phyloP scores from a whole-genome alignment of 2,329 filamentous ascomycete species.

The Colletotrichum sp. region DNA sequence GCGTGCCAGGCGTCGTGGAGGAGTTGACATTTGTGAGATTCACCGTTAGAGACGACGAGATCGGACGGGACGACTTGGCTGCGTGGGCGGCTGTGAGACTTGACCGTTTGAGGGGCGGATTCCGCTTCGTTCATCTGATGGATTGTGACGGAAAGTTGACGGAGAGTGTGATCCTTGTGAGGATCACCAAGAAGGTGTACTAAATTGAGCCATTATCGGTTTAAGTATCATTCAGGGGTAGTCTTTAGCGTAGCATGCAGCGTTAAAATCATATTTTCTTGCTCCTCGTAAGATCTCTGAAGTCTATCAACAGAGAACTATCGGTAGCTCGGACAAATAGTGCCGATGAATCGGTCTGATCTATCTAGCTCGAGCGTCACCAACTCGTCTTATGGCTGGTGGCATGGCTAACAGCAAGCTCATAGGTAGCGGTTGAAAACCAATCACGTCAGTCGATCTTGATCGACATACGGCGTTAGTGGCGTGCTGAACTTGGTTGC shows the following conservation, averaged over 20 bases:
- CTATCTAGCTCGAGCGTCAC: neutral
- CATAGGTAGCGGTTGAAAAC: neutral
- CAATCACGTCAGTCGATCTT: neutral
- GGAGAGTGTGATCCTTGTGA: slow-evolving; percentile 74
- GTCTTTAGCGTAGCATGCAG: neutral
- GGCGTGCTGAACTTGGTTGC: neutral
- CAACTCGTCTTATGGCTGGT: neutral
- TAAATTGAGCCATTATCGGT: neutral
- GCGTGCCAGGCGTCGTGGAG: slow-evolving; percentile 63
- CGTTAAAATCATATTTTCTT: neutral
- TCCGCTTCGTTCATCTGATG: slow-evolving; percentile 77
- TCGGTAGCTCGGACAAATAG: neutral
- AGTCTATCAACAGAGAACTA: neutral
- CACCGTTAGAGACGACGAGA: slow-evolving; percentile 86
- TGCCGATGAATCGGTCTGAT: neutral
- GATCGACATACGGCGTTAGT: neutral
- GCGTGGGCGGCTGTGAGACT: slow-evolving; percentile 90
- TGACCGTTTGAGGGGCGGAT: slow-evolving; percentile 78
- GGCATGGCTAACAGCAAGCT: neutral
- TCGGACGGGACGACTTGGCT: slow-evolving; percentile 77
- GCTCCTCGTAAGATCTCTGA: neutral
- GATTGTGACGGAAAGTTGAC: slow-evolving; percentile 70
- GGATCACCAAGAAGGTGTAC: slow-evolving; percentile 65
- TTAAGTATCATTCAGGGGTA: neutral
- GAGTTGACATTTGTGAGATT: slow-evolving; percentile 79